Evolutionary conservation across 306 rosid genomes (phyloP).

Genomic region (Canavalia gladiata): DNA sequence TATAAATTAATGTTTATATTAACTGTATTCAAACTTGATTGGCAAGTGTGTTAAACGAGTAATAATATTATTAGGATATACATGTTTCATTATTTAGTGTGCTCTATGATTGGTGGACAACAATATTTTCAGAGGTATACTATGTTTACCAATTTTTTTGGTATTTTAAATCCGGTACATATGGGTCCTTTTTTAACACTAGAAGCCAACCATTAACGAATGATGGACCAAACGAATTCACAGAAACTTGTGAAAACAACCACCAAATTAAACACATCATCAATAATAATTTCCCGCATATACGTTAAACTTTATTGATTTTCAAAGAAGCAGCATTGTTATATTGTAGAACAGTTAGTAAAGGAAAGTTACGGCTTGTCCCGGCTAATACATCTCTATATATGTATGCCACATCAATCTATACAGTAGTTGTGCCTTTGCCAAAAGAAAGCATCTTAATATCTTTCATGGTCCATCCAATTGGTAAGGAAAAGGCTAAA

Average conservation of each 20-base stretch:
- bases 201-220: conserved; percentile 14
- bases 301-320: not conserved
- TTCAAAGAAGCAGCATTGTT: conserved; percentile 7
- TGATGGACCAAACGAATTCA: not conserved
- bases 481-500: conserved; percentile 12
- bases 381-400: conserved; percentile 11
- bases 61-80: no score
- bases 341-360: conserved; percentile 23
- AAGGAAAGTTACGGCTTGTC: not conserved
- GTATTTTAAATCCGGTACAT: not conserved
- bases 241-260: conserved; percentile 24
- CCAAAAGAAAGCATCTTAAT: conserved; percentile 45
- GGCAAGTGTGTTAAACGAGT: no score
- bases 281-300: not conserved
- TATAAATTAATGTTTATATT: no score
- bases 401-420: conserved; percentile 44
- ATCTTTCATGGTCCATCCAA: conserved; percentile 37
- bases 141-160: not conserved
- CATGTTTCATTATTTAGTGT: not conserved
- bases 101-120: conserved; percentile 19
- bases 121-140: not conserved
- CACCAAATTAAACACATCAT: not conserved
- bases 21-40: no score
- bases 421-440: conserved; percentile 28
- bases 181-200: not conserved